phyloP scores from a whole-genome alignment of 139 green algal genomes.

The Dunaliella primolecta region DNA sequence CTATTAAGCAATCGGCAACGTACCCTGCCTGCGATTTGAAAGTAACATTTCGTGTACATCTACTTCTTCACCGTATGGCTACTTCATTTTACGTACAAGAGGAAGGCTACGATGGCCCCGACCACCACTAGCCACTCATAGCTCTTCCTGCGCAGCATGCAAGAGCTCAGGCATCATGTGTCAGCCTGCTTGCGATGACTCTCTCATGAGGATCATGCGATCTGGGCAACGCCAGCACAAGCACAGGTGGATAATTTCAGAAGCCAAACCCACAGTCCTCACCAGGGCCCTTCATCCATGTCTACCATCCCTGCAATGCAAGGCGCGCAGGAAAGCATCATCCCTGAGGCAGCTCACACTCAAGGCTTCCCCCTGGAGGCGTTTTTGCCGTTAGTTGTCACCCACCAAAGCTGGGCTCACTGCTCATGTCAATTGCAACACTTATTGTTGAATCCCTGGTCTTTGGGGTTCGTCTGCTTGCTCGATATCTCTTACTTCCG shows the following conservation, averaged over 20 bases:
- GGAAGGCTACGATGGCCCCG: conserved; percentile 14
- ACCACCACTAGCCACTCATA: conserved; percentile 11
- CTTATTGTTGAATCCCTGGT: no score
- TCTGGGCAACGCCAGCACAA: no score
- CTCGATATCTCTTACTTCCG: no score
- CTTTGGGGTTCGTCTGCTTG: no score
- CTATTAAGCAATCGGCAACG: no score
- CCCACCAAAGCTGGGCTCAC: no score
- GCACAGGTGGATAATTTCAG: neutral
- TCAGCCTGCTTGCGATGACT: neutral
- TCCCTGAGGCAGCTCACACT: neutral
- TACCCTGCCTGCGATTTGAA: no score
- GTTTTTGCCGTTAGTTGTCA: neutral
- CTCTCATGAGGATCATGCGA: neutral
- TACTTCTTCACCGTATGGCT: no score
- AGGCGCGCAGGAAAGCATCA: neutral
- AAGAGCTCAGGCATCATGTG: neutral
- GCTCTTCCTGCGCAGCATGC: neutral
- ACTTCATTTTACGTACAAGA: no score
- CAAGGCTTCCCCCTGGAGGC: neutral
- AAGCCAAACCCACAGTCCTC: no score
- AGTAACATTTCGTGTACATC: no score
- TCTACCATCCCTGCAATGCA: neutral
- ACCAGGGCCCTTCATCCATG: neutral
- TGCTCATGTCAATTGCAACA: no score